Base-by-base conservation (phyloP, 345 rosid genomes). In the Rhodomyrtus tomentosa region DNA sequence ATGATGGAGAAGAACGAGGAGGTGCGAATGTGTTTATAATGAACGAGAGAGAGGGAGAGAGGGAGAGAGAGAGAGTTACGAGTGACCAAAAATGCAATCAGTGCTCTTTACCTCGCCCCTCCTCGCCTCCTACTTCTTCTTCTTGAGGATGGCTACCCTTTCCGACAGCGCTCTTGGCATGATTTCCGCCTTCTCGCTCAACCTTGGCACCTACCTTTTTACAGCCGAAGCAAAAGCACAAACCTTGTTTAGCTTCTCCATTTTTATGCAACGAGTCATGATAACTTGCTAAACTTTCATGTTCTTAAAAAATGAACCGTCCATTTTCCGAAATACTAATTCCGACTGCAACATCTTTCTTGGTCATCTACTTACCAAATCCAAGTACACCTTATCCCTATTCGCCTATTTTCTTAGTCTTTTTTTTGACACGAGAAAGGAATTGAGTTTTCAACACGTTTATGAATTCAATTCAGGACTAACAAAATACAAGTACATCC, bases 51-150 rank as follows among this genome's bases (percentile, higher is more conserved):
- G 87, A 84, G 50, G 54, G 80, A 22, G 68, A 51, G 87, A 84
- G 50, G n/a, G 12, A 16, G 74, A 62, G 68, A 51, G 87, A 84
- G 50, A 58, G 80, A 22, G 68, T 16, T 83, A 88, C 55, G 81
- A 85, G 88, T 20, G 86, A 58, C 76, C 88, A 83, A 81, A 83
- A 85, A 86, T 85, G 90, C 90, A 87, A 83, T 89, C 56, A 87
- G 84, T 88, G 93, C 90, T 85, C 81, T 83, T 81, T 85, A 13
- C 62, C 87, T 81, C 49, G 62, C 55, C 84, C 48, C 81, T 82
- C 81, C 81, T 68, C 58, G 14, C 15, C 13, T 29, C 7, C 32
- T 50, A 55, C 50, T 42, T 68, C 55, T 38, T 45, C 24, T 18
- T 45, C 76, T 32, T 68, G 45, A 68, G 45, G 1, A 36, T 18